Evolutionary conservation across 2,329 filamentous ascomycete species (phyloP).

Genomic region (Talaromyces sp.): DNA sequence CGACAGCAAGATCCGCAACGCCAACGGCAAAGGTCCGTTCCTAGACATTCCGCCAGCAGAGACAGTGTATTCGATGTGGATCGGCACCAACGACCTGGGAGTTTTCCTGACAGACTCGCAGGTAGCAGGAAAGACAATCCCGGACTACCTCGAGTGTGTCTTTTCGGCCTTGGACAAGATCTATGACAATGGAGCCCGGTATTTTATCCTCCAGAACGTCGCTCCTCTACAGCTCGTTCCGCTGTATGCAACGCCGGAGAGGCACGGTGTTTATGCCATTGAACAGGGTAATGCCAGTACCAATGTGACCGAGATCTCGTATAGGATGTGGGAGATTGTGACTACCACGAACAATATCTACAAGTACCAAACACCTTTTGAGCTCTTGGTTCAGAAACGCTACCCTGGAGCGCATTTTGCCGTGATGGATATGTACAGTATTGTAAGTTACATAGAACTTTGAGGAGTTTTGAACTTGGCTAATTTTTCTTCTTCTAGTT

Average conservation of each 20-base stretch:
- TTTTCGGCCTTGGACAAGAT: conserved; percentile 58
- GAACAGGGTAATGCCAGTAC: conserved; percentile 41
- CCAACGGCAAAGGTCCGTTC: conserved; percentile 17
- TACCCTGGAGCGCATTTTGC: conserved; percentile 56
- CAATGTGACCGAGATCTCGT: conserved; percentile 47
- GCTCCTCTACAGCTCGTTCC: conserved; percentile 63
- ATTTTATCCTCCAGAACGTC: conserved; percentile 67
- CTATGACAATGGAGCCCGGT: conserved; percentile 60
- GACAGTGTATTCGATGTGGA: conserved; percentile 72
- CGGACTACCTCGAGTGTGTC: conserved; percentile 62
- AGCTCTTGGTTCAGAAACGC: conserved; percentile 34
- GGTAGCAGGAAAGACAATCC: conserved; percentile 52
- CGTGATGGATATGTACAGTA: conserved; percentile 60
- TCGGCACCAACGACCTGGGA: conserved; percentile 75
- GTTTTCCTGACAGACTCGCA: conserved; percentile 62
- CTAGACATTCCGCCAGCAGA: conserved; percentile 46
- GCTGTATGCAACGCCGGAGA: conserved; percentile 52
- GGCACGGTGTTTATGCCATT: conserved; percentile 38
- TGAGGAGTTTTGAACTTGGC: neutral
- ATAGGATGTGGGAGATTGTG: conserved; percentile 49
- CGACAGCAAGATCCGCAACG: conserved; percentile 17
- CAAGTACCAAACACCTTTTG: conserved; percentile 46
- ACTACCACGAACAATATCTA: conserved; percentile 47
- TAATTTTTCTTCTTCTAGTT: conserved; percentile 38
- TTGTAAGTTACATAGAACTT: conserved; percentile 38